phyloP scores from a whole-genome alignment of 2,329 filamentous ascomycete genomes.

The Pezicula neosporulosa region DNA sequence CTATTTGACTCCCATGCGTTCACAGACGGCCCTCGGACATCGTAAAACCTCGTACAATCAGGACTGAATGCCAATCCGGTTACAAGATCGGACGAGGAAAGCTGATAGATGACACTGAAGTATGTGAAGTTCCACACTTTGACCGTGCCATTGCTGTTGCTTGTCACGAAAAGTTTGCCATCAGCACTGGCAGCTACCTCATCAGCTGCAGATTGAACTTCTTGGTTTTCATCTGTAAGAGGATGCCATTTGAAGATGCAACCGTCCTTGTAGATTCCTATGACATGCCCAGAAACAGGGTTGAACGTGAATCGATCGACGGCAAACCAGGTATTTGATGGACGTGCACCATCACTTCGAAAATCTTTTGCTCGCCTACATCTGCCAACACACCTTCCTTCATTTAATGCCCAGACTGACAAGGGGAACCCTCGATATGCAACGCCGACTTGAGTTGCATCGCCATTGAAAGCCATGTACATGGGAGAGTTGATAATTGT shows the following conservation, averaged over 20 bases:
- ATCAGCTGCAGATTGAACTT: conserved; percentile 1
- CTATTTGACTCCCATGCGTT: conserved; percentile 24
- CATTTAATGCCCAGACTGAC: conserved; percentile 12
- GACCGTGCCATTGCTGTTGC: conserved; percentile 2
- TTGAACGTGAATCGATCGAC: too few relatives aligned
- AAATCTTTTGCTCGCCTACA: too few relatives aligned
- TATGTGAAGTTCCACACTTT: conserved; percentile 7
- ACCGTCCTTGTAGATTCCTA: conserved; percentile 10
- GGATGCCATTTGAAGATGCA: conserved; percentile 14
- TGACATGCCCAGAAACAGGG: neutral
- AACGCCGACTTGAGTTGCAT: conserved; percentile 13
- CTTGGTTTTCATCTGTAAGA: neutral
- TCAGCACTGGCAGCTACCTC: conserved; percentile 7
- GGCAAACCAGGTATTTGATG: conserved; percentile 2
- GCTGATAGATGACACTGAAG: conserved; percentile 12
- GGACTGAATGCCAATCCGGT: conserved; percentile 15
- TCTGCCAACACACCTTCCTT: conserved; percentile 4
- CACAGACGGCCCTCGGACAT: conserved; percentile 13
- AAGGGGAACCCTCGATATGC: conserved; percentile 15
- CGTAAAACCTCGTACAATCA: conserved; percentile 19
- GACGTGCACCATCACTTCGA: neutral
- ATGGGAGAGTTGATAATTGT: conserved; percentile 1
- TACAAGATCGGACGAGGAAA: conserved; percentile 1
- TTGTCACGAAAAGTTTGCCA: conserved; percentile 8
- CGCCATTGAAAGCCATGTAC: conserved; percentile 12